Evolutionary conservation across 1,139 yeast species (phyloP), one percentile per base, ranked within the genome.

Genomic region (Arxiozyma bovina): DNA sequence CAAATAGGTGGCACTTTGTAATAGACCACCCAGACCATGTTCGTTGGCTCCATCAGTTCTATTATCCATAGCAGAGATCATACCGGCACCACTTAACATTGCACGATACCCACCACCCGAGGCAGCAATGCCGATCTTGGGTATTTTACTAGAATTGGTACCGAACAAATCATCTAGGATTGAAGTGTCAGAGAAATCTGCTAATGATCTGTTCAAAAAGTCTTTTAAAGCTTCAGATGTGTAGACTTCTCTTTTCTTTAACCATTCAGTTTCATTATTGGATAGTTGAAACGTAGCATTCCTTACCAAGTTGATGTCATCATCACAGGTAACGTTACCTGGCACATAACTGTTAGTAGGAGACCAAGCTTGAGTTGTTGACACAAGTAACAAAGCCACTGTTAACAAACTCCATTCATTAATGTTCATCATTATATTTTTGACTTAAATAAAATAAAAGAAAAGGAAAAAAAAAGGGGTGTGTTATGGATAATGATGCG

Each of bases 51-150:
- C 81, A 1, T 68, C 71, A 7, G 94, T 85, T 63, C 96, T 77
- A 62, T 80, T 78, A 67, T 90, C 97, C 57, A 88, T 70, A 0
- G 93, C 96, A 18, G 91, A 75, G 45, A 89, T 70, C 68, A 84
- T 83, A 45, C 97, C 96, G 1, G 96, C 96, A n/a, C 96, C 96
- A 54, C 77, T 72, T 46, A 89, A 72, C 96, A 89, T 87, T 52
- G 96, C 96, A 56, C 97, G 78, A 71, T 87, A 89, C 3, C 96
- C 95, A 63, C 97, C 97, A 45, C 97, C 97, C 6, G 93, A 82
- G 65, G 87, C 85, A 3, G 96, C 90, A 22, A 89, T 66, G 3
- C 85, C 96, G 53, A 88, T 75, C 51, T 61, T 64, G 49, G 68
- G 68, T 9, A 60, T 58, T 46, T 52, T 57, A 1, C 77, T 71